Base-by-base conservation (phyloP, 495 filamentous ascomycete species). In the Penicillium atrosanguineum region DNA sequence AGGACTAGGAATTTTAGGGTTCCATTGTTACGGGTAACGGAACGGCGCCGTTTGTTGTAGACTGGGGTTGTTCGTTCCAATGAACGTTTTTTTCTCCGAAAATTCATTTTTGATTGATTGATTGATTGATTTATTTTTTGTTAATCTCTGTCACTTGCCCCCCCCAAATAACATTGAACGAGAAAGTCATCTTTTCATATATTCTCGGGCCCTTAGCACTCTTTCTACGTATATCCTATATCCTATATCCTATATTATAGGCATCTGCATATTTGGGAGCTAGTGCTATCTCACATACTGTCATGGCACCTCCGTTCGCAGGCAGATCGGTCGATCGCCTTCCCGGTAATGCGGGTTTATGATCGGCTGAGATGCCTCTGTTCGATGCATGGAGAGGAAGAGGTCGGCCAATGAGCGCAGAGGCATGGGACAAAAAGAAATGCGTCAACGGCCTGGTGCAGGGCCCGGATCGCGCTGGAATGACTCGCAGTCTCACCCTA, bases 321-420 rank as follows among this genome's bases (percentile, higher is more conserved):
- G 46, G 31, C 12, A 50, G 49, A 49, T 55, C 45, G 49, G 47
- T 53, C 53, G 49, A 60, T 50, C 57, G 6, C 46, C 20, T 28
- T 52, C 50, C 52, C 48, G 52, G 42, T 49, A 45, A 57, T 57
- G 60, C 56, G 62, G 53, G 59, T 63, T 50, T 56, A 50, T 58
- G 60, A 64, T 64, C 63, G 39, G 43, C 56, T 58, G 21, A 50
- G 56, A 60, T 63, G 63, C 55, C 56, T 60, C 56, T 49, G 56
- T 23, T 61, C 50, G 37, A 56, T 63, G 55, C 63, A 66, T 52
- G 55, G 47, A 18, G 48, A 26, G 6, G 47, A 50, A 44, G 39
- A 45, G 41, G 47, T 41, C 39, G 48, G 18, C 60, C 56, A 65
- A 59, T 52, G 42, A 50, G 38, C 20, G 14, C n/a, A 26, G 12